Base-by-base conservation (phyloP, 306 rosid species). In the Glycine soja region DNA sequence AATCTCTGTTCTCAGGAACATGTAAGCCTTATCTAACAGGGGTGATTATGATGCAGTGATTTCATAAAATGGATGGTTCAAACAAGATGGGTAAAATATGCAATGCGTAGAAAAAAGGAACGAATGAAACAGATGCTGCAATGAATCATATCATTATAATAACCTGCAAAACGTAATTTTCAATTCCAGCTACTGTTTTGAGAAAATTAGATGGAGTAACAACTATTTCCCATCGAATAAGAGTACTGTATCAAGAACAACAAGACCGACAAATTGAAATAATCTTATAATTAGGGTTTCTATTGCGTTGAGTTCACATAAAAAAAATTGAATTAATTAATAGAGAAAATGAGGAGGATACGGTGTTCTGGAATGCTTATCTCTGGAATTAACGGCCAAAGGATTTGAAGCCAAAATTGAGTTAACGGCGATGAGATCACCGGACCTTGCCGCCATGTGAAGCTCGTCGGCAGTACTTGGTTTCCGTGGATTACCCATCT, bases 331-430 rank as follows among this genome's bases (percentile, higher is more conserved):
- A 38, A 38, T 4, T 38, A 38, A 5, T 38, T 54, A 47, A 64
- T 24, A 24, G 30, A 24, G 30, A 59, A 7, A 50, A 42, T 10
- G 3, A 42, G 24, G 69, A 90, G 97, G 98, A 94, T 92, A 94
- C 98, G 98, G 96, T 70, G 98, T 94, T 82, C 98, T 78, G 66
- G 97, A 94, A 88, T 89, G 98, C 88, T 90, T 91, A 83, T 95
- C 99, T 84, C 99, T 88, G 73, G 89, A 87, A 86, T 93, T 95
- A 70, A 91, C 85, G 40, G 92, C 82, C 81, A 90, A 77, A 82
- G 98, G 90, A 77, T 91, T 92, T 7, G 97, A 85, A 24, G 79
- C 67, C 80, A 95, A 79, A 38, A 93, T 85, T 15, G 87, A 69
- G 81, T 85, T 88, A 82, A 93, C 86, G 5, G 92, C 70, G 56